Evolutionary conservation across 257 asterid genomes (phyloP), one percentile per base, ranked within the genome.

Genomic region (Ehretia macrophylla): DNA sequence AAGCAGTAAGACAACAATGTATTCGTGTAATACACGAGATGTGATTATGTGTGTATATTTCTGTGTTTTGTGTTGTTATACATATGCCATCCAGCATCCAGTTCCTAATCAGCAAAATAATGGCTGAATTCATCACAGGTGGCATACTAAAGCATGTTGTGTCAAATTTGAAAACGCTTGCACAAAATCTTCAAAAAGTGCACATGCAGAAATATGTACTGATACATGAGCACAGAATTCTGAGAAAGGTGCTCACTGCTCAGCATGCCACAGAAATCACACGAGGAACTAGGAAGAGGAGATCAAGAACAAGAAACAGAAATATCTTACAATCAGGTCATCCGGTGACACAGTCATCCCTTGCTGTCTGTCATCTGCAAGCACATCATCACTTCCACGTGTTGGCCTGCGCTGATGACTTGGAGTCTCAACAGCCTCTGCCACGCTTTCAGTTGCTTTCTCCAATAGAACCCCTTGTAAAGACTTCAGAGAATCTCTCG

Each of bases 381-480:
- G 75, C 69, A 73, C 90, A 58, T 93, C 99, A 60, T 86, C 97
- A 62, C 79, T 80, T 78, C 96, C 97, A 63, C 96, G 97, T 21
- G 97, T 86, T 53, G 95, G 71, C 63, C 96, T 83, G 22, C 96
- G 97, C 69, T 84, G 85, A 71, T 92, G 97, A 67, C 87, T 85
- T 53, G 99, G 99, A 50, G 95, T 89, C 63, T 83, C 97, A 38
- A 72, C 66, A 10, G 86, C 35, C 72, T 93, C 99, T 39, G 81
- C 56, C 61, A 80, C 87, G 21, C 86, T 79, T 78, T 93, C 99
- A 19, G 85, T 77, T 4, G 97, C 92, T 68, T 81, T 88, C 67
- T 93, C 99, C 76, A 93, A 70, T 50, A 93, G 71, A 60, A 73
- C 91, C 58, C 97, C 97, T 86, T 93, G 99, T 58, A 93, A 76